A percentile compares a stretch with the other conserved stretches of the same genome.
These are phyloP conservation scores for Tremella mesenterica DNA, from an alignment of 768 basidiomycete species.

Conservation along the genomic window DNA sequence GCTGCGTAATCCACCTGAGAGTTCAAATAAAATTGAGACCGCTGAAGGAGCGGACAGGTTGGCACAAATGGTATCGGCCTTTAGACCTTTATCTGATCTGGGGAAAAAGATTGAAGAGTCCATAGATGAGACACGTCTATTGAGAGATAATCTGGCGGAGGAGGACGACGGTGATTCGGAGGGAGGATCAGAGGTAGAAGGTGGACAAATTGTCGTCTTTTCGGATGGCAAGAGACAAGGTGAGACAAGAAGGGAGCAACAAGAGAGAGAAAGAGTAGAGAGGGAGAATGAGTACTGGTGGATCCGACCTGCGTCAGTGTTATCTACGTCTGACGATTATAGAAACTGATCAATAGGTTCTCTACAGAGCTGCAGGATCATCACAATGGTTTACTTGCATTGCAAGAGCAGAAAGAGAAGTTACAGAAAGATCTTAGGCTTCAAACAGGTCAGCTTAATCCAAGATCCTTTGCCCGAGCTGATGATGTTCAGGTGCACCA, in stretches of 20 bases:
- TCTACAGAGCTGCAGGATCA: no score
- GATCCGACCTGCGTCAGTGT: slow-evolving; percentile 31
- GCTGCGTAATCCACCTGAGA: neutral
- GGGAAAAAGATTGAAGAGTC: slow-evolving; percentile 26
- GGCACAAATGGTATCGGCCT: slow-evolving; percentile 5
- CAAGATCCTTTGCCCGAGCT: no score
- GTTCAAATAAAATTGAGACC: neutral
- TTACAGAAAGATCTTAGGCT: no score
- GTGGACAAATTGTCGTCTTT: neutral
- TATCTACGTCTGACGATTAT: no score
- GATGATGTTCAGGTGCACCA: neutral
- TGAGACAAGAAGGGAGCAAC: slow-evolving; percentile 19
- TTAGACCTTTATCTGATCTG: slow-evolving; percentile 14
- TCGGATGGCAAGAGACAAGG: slow-evolving; percentile 1
- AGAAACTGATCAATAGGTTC: no score
- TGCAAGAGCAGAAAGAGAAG: no score
- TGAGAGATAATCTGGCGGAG: slow-evolving; percentile 3
- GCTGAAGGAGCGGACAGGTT: slow-evolving; percentile 10
- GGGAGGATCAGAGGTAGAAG: neutral
- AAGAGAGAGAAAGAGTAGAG: slow-evolving; percentile 17
- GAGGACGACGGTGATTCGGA: slow-evolving; percentile 20
- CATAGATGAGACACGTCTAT: slow-evolving; percentile 27
- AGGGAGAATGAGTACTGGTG: slow-evolving; percentile 29
- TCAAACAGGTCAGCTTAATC: no score
- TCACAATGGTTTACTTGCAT: no score